A percentile compares a stretch with the other conserved stretches of the same genome.
Evolutionary conservation across 768 basidiomycete species (phyloP).

Genomic region (Rhizopogon sp.): DNA sequence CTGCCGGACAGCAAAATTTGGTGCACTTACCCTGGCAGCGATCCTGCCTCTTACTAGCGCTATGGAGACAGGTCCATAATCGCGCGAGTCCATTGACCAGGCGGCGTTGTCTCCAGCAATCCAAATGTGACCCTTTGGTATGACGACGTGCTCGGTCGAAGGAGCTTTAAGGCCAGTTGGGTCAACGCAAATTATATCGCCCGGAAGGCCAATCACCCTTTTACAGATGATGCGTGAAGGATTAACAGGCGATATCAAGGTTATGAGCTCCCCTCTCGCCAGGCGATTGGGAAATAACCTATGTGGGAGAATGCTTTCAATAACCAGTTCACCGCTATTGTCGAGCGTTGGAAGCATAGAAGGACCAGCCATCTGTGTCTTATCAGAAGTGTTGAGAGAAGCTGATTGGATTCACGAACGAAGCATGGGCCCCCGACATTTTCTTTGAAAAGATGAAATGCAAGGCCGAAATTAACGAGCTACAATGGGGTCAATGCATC

Average conservation of each 20-base stretch:
- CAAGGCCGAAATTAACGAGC: conserved; percentile 51
- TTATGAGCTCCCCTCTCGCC: conserved; percentile 73
- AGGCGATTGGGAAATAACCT: conserved; percentile 46
- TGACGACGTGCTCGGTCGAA: conserved; percentile 64
- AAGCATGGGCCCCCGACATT: conserved; percentile 53
- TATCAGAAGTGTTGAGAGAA: background rate
- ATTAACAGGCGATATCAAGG: conserved; percentile 64
- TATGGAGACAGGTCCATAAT: conserved; percentile 90
- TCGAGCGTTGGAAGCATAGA: conserved; percentile 82
- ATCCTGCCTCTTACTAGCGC: conserved; percentile 69
- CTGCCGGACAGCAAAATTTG: background rate
- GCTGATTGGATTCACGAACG: conserved; percentile 30
- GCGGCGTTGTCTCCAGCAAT: conserved; percentile 84
- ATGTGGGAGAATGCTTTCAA: conserved; percentile 58
- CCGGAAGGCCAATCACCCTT: conserved; percentile 84
- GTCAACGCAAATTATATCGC: conserved; percentile 86
- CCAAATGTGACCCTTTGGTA: conserved; percentile 90
- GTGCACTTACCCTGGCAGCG: conserved; percentile 50
- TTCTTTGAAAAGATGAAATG: conserved; percentile 58
- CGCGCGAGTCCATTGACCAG: conserved; percentile 80
- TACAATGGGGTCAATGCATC: conserved; percentile 19
- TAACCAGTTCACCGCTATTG: conserved; percentile 49
- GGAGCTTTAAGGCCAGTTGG: conserved; percentile 65
- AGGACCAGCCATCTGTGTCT: conserved; percentile 56
- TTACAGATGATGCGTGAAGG: conserved; percentile 76